A percentile compares a stretch with the other conserved stretches of the same genome.
These are phyloP conservation scores for Agaricus sinodeliciosus DNA, from an alignment of 768 basidiomycete genomes.

Conservation along the genomic window DNA sequence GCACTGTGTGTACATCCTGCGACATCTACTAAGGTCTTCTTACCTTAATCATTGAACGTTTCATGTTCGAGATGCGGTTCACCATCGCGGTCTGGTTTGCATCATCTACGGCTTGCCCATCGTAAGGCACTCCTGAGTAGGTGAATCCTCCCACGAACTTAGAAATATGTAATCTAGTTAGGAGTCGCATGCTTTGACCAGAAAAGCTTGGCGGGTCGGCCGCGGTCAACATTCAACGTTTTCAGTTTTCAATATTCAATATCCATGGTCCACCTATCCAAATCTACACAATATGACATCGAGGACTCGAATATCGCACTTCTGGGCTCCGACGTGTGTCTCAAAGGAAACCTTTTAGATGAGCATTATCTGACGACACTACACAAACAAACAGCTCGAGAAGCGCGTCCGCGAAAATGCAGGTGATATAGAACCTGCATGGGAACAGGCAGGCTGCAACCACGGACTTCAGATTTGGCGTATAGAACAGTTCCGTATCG, in stretches of 20 bases:
- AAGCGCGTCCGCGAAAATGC: constrained; percentile 47
- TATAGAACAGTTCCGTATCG: constrained; percentile 49
- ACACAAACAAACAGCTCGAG: constrained; percentile 36
- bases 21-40: no score
- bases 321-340: constrained; percentile 53
- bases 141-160: no score
- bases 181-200: no score
- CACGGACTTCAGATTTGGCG: constrained; percentile 51
- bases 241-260: neutral
- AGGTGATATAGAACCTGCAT: constrained; percentile 44
- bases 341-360: neutral
- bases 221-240: no score
- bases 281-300: constrained; percentile 46
- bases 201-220: no score
- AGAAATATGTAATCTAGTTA: no score
- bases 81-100: no score
- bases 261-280: constrained; percentile 38
- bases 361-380: neutral
- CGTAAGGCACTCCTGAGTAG: no score
- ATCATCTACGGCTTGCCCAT: no score
- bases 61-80: no score
- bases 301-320: constrained; percentile 58
- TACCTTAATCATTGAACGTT: no score
- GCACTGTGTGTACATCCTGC: no score
- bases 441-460: constrained; percentile 38